Conservation (phyloP, 2,329 filamentous ascomycete genomes). For the Clarireedia paspali region DNA sequence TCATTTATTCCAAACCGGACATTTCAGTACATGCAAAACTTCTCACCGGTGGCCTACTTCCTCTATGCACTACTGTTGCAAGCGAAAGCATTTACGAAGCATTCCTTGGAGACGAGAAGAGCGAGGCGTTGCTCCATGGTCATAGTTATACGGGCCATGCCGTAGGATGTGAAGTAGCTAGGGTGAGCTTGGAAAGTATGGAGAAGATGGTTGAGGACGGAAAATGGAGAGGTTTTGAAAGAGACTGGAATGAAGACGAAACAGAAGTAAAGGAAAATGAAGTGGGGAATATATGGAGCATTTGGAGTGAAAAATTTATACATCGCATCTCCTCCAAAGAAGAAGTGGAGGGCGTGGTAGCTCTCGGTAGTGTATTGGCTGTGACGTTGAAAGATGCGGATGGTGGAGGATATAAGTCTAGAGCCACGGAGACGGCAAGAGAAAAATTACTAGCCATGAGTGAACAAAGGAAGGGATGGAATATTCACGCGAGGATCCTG, state of each 20-base stretch:
- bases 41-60: slow-evolving; percentile 71
- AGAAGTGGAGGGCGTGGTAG: slow-evolving; percentile 58
- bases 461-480: slow-evolving; percentile 21
- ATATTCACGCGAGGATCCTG: slow-evolving; percentile 46
- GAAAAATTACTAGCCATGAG: slow-evolving; percentile 23
- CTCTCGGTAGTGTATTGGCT: slow-evolving; percentile 67
- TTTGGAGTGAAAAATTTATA: slow-evolving; percentile 59
- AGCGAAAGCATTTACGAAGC: slow-evolving; percentile 65
- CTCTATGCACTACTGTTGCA: slow-evolving; percentile 68
- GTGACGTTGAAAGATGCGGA: slow-evolving; percentile 43
- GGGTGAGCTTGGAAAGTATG: slow-evolving; percentile 57
- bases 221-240: background rate
- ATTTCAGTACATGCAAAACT: slow-evolving; percentile 79
- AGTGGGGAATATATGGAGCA: slow-evolving; percentile 48
- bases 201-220: slow-evolving; percentile 46
- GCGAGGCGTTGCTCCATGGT: slow-evolving; percentile 71
- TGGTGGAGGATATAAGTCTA: slow-evolving; percentile 28
- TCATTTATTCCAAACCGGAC: slow-evolving; percentile 62
- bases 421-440: slow-evolving; percentile 36
- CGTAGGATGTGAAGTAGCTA: slow-evolving; percentile 70
- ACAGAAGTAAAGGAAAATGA: background rate
- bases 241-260: background rate
- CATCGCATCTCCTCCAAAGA: slow-evolving; percentile 46
- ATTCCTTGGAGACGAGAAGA: slow-evolving; percentile 66
- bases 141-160: slow-evolving; percentile 85